phyloP scores from a whole-genome alignment of 2,329 filamentous ascomycete species.

The Arthrinium puccinioides region DNA sequence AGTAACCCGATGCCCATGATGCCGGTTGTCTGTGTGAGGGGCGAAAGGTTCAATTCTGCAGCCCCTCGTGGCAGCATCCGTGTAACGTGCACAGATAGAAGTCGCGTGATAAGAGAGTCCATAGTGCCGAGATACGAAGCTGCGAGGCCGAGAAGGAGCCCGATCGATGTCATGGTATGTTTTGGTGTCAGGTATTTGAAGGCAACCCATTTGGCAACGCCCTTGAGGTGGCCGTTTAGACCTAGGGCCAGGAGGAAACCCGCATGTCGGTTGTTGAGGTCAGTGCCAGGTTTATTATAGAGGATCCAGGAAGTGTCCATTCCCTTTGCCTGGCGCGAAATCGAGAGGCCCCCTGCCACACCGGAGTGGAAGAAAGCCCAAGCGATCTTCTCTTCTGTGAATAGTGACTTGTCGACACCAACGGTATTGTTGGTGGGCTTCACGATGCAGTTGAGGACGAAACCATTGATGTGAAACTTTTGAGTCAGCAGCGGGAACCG shows the following conservation, averaged over 20 bases:
- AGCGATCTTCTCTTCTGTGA: slow-evolving; percentile 92
- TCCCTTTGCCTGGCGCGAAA: slow-evolving; percentile 81
- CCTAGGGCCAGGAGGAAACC: slow-evolving; percentile 88
- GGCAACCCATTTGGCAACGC: slow-evolving; percentile 92
- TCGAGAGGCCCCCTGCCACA: slow-evolving; percentile 84
- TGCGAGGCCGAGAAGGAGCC: slow-evolving; percentile 83
- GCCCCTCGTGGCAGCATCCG: slow-evolving; percentile 88
- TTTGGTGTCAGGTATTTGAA: slow-evolving; percentile 99
- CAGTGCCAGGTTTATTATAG: slow-evolving; percentile 84
- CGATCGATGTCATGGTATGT: slow-evolving; percentile 98
- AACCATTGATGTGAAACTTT: slow-evolving; percentile 81
- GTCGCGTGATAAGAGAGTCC: slow-evolving; percentile 88
- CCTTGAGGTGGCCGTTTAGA: slow-evolving; percentile 89
- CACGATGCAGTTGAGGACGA: slow-evolving; percentile 86
- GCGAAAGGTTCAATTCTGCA: slow-evolving; percentile 88
- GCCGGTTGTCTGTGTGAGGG: slow-evolving; percentile 88
- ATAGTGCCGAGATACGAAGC: slow-evolving; percentile 95
- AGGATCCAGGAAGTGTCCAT: slow-evolving; percentile 99
- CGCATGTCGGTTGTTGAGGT: slow-evolving; percentile 92
- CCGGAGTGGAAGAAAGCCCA: slow-evolving; percentile 99
- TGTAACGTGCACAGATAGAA: slow-evolving; percentile 93
- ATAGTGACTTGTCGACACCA: slow-evolving; percentile 79
- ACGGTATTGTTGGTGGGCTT: slow-evolving; percentile 88
- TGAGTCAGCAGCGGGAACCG: slow-evolving; percentile 87
- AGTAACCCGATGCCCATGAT: slow-evolving; percentile 95